These are phyloP conservation scores for Actinomortierella wolfii DNA, from an alignment of 371 early-diverging fungal species.

Conservation along the genomic window DNA sequence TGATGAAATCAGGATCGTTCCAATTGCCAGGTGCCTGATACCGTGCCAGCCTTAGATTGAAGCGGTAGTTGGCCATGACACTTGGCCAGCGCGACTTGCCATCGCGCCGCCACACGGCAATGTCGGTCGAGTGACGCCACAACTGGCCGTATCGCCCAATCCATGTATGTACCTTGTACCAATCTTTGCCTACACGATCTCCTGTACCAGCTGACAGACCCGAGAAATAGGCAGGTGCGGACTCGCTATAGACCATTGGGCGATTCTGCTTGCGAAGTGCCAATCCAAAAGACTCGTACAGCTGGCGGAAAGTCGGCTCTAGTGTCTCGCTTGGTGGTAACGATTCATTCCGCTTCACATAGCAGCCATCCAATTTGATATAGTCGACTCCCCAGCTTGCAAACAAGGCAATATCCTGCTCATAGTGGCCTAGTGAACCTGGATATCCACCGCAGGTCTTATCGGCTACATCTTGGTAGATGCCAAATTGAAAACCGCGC, in stretches of 20 bases:
- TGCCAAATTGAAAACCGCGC: constrained; percentile 49
- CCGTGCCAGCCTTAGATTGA: constrained; percentile 42
- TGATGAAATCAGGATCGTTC: constrained; percentile 49
- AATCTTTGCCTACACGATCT: constrained; percentile 32
- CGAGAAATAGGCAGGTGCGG: constrained; percentile 45
- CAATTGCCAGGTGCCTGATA: constrained; percentile 45
- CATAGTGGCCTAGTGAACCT: constrained; percentile 47
- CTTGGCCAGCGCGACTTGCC: constrained; percentile 35
- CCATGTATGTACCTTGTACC: constrained; percentile 48
- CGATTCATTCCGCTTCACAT: constrained; percentile 32
- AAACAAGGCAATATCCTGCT: constrained; percentile 41
- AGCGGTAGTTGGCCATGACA: constrained; percentile 44
- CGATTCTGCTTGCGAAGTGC: constrained; percentile 21
- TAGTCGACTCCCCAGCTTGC: constrained; percentile 43
- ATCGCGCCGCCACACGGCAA: constrained; percentile 31
- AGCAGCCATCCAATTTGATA: constrained; percentile 47
- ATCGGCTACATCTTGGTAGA: constrained; percentile 54
- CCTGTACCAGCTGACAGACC: constrained; percentile 36
- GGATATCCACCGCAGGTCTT: constrained; percentile 54
- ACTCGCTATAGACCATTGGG: constrained; percentile 44
- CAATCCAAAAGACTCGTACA: constrained; percentile 23
- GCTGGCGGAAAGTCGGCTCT: constrained; percentile 37
- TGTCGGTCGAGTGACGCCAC: constrained; percentile 45
- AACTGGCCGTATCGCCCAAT: constrained; percentile 45
- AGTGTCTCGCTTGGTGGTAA: constrained; percentile 27